phyloP scores from a whole-genome alignment of 202 grass and related monocot species.

The Zoysia matrella region DNA sequence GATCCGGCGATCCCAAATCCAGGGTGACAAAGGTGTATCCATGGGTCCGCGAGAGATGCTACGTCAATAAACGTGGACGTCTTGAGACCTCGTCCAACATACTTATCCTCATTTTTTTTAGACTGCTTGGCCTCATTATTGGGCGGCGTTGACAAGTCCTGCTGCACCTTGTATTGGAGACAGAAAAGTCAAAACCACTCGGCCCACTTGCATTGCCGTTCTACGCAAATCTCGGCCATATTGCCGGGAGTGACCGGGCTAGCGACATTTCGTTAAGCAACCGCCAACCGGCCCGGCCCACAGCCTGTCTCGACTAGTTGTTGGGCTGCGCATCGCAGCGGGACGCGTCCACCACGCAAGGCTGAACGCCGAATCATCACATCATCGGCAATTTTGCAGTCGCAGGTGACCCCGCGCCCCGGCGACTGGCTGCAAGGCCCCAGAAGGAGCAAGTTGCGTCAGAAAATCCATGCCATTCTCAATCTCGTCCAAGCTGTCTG shows the following conservation, averaged over 20 bases:
- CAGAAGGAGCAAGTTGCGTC: slow-evolving; percentile 28
- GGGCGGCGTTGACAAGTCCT: background rate
- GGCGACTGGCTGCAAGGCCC: background rate
- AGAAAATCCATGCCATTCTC: background rate
- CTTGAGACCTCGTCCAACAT: background rate
- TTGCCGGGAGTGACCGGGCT: too few species aligned
- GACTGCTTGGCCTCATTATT: too few species aligned
- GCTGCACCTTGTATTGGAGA: too few species aligned
- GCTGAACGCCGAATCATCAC: too few species aligned
- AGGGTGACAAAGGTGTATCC: background rate
- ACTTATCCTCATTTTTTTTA: background rate
- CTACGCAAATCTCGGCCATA: too few species aligned
- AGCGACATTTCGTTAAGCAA: background rate
- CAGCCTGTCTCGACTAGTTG: background rate
- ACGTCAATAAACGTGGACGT: background rate
- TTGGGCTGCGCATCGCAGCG: too few species aligned
- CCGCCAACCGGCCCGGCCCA: background rate
- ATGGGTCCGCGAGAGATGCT: background rate
- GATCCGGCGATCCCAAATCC: background rate
- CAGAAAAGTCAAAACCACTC: too few species aligned
- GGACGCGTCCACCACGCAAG: too few species aligned
- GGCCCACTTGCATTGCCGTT: too few species aligned
- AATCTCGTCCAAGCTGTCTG: background rate
- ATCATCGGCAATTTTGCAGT: too few species aligned
- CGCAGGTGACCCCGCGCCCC: too few species aligned